A percentile compares a stretch with the other conserved stretches of the same genome.
Evolutionary conservation across 2,329 filamentous ascomycete genomes (phyloP).

Genomic region (Arthrinium phaeospermum): DNA sequence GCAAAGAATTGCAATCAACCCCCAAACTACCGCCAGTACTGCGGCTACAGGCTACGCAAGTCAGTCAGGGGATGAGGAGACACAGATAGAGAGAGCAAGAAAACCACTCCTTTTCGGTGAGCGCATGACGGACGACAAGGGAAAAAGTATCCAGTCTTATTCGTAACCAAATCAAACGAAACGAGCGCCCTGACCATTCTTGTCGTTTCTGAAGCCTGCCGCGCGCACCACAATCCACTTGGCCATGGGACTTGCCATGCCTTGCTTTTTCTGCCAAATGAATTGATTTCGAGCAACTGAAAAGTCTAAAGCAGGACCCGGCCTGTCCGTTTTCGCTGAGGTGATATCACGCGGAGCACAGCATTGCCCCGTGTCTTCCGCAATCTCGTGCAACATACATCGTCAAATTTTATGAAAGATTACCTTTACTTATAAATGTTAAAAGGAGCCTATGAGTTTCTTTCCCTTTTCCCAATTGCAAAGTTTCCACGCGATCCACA

Average conservation of each 20-base stretch:
- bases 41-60: background rate
- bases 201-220: background rate
- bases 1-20: background rate
- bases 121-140: background rate
- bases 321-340: constrained; percentile 1
- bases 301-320: background rate
- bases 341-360: constrained; percentile 13
- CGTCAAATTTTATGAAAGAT: background rate
- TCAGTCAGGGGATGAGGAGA: background rate
- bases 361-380: constrained; percentile 11
- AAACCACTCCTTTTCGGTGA: background rate
- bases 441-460: background rate
- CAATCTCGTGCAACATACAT: background rate
- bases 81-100: background rate
- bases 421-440: background rate
- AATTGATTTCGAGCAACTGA: background rate
- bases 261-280: constrained; percentile 5
- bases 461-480: background rate
- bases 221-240: background rate
- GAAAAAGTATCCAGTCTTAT: constrained; percentile 13
- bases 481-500: background rate
- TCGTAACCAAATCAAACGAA: constrained; percentile 15
- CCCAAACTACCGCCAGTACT: background rate
- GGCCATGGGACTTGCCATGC: background rate
- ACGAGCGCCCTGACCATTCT: constrained; percentile 1